These are phyloP conservation scores for Apiospora koreana DNA, from an alignment of 2,329 filamentous ascomycete species.

Conservation along the genomic window DNA sequence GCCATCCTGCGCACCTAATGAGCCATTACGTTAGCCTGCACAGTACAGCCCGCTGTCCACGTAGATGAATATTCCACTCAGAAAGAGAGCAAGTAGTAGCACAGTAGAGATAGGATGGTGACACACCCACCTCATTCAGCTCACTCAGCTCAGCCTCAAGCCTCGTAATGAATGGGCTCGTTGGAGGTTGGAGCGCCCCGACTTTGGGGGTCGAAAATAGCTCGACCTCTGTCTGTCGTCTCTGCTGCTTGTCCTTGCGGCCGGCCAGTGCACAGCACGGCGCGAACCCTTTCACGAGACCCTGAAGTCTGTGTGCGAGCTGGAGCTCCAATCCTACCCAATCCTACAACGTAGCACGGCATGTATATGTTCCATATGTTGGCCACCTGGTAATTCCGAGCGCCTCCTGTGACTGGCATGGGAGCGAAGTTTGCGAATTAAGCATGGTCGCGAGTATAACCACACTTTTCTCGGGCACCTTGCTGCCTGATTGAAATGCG, in stretches of 20 bases:
- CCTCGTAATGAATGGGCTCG: not conserved
- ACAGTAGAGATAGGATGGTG: no score
- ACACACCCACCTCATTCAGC: not conserved
- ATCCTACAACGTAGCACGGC: not conserved
- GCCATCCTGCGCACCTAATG: constrained; percentile 29
- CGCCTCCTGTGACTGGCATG: not conserved
- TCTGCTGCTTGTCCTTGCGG: not conserved
- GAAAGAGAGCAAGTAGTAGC: no score
- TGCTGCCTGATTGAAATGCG: not conserved
- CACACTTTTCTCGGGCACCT: not conserved
- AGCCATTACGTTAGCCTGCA: not conserved
- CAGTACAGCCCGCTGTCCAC: not conserved
- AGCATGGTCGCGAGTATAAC: not conserved
- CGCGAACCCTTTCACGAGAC: not conserved
- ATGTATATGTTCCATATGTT: not conserved
- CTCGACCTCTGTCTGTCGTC: no score
- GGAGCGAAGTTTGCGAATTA: not conserved
- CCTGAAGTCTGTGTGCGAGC: not conserved
- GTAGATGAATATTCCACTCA: no score
- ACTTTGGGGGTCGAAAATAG: not conserved
- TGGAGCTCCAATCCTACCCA: not conserved
- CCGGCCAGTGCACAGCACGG: not conserved
- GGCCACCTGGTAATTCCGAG: not conserved
- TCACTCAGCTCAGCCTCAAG: not conserved
- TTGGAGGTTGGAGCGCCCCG: not conserved